Base-by-base conservation (phyloP, 2,329 filamentous ascomycete species). In the Tympanopsis confertula region DNA sequence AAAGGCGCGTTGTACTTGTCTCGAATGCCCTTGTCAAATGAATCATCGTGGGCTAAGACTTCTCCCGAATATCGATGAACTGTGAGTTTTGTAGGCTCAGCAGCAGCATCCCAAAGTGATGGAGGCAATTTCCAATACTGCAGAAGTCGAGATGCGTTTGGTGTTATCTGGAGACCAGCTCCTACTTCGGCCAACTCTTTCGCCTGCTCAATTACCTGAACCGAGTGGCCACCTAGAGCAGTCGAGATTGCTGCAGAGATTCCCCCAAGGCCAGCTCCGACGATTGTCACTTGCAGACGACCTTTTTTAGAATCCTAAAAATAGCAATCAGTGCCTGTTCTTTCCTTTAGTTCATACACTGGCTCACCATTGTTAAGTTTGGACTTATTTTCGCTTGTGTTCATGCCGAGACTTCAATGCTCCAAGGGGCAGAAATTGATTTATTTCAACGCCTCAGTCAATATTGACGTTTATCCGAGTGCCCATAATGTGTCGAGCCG, bases 1-100 rank as follows among this genome's bases (percentile, higher is more conserved):
- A 77, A 78, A 0, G 74, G 74, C 0, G 71, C 67, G 12, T 57
- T 57, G 45, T 80, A 80, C 42, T 68, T 69, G 3, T 52, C 49
- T 5, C 64, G 61, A 39, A 76, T 74, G 17, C 70, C 68, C 17
- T 58, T 50, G 41, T 69, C 53, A 41, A 76, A 79, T n/a, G 61
- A 45, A 1, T 62, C 53, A 22, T 77, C 68, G 12, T 65, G 53
- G 0, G 68, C 68, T 1, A 77, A 53, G 0, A 67, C 55, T 51
- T 53, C 41, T 13, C 70, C 67, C 4, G 65, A 59, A 49, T 73
- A 80, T 15, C 69, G 59, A 17, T 33, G 30, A 7, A 33, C 30
- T 7, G 30, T 33, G 7, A 33, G 10, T 7, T 10, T 7, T 18
- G 30, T 33, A 7, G 30, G 30, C 30, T 33, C 30, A 7, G 30